Evolutionary conservation across 2,329 filamentous ascomycete genomes (phyloP).

Genomic region (Aspergillus brasiliensis): DNA sequence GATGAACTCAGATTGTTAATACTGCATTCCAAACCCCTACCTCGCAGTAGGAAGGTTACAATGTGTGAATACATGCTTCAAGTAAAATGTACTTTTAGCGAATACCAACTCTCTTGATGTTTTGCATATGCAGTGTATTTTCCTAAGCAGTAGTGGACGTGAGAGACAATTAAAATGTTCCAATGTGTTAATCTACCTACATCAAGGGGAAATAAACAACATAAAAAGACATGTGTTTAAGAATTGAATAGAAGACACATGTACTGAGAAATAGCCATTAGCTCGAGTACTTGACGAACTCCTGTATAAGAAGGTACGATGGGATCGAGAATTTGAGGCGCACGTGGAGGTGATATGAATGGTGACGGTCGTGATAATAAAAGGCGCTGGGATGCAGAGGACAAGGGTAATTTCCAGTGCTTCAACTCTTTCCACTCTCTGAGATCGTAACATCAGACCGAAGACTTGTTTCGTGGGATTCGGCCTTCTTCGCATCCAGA

Average conservation of each 20-base stretch:
- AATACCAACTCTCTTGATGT: neutral
- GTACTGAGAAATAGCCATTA: neutral
- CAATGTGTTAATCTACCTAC: constrained; percentile 24
- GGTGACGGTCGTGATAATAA: constrained; percentile 12
- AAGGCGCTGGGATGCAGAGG: constrained; percentile 11
- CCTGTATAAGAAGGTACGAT: neutral
- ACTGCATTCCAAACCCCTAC: neutral
- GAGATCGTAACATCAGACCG: neutral
- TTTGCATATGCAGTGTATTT: neutral
- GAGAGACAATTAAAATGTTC: neutral
- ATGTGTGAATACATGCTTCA: neutral
- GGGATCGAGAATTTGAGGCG: constrained; percentile 5
- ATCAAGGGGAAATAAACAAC: constrained; percentile 19
- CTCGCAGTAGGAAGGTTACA: neutral
- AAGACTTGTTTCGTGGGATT: neutral
- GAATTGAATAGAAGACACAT: constrained; percentile 8
- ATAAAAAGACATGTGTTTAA: constrained; percentile 20
- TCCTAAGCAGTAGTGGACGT: neutral
- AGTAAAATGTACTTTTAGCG: neutral
- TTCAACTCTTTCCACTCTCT: constrained; percentile 1
- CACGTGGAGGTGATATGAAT: constrained; percentile 6
- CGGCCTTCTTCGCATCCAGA: neutral
- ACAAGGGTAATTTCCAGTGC: constrained; percentile 11
- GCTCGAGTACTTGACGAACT: neutral
- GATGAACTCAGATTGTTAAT: neutral